Conservation (phyloP, 305 asterid genomes). For the Fraxinus baroniana region DNA sequence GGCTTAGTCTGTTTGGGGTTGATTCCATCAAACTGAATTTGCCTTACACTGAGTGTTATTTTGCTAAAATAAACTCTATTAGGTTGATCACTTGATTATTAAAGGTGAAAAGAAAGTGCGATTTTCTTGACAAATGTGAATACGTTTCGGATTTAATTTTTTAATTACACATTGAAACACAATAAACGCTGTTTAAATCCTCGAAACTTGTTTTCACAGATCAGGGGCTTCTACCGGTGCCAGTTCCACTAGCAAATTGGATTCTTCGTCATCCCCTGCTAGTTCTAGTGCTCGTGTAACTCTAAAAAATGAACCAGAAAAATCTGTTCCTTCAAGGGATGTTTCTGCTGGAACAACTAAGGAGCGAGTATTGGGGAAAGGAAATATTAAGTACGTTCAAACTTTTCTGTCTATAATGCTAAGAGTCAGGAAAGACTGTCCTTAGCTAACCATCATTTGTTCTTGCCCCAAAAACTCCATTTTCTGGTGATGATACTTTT, state of each 20-base stretch:
- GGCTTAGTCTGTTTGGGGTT: slow-evolving; percentile 7
- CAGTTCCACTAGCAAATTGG: neutral
- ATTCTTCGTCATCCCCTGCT: slow-evolving; percentile 58
- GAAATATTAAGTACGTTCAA: slow-evolving; percentile 68
- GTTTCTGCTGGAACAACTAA: slow-evolving; percentile 57
- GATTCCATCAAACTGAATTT: slow-evolving; percentile 8
- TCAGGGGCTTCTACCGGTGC: slow-evolving; percentile 45
- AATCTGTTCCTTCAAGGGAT: slow-evolving; percentile 59
- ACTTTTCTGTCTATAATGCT: slow-evolving; percentile 8
- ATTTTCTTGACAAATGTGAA: neutral
- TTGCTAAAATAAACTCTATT: slow-evolving; percentile 12
- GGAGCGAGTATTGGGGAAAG: slow-evolving; percentile 71
- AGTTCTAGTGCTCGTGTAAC: slow-evolving; percentile 57
- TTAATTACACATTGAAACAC: neutral
- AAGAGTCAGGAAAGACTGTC: slow-evolving; percentile 1
- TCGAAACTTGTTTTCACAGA: slow-evolving; percentile 44
- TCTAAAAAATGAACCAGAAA: slow-evolving; percentile 75
- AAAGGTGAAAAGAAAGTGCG: neutral
- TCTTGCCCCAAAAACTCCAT: slow-evolving; percentile 1
- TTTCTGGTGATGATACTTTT: neutral
- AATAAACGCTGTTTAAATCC: slow-evolving; percentile 5
- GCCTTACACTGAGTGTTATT: neutral
- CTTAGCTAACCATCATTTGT: neutral
- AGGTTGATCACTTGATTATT: slow-evolving; percentile 15
- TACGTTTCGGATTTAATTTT: neutral